Base-by-base conservation (phyloP, 2,329 filamentous ascomycete species). In the Colletotrichum horii region DNA sequence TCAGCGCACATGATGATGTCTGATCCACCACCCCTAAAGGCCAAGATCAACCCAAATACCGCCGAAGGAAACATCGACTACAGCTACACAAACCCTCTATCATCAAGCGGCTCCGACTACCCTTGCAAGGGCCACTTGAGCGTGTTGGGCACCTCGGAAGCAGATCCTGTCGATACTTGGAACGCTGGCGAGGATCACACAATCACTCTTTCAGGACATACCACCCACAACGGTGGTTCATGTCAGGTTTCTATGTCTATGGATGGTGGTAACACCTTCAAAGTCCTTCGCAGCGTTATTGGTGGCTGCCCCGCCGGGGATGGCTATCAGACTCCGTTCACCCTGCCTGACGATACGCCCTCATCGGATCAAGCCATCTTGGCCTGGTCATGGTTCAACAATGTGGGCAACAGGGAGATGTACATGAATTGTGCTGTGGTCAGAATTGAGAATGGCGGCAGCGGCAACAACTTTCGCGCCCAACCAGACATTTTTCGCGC, bases 401-500 rank as follows among this genome's bases (percentile, higher is more conserved):
- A 88, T 75, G 78, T 91, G 30, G 92, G 92, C 2, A 93, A 93
- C 79, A 87, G 92, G 22, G 92, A 94, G 80, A 92, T 93, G 88
- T 94, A 94, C 85, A 93, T 93, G 90, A 92, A 93, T 82, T 94
- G 92, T 78, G 92, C 91, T 0, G 87, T 88, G 8, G 87, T 93
- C 30, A 87, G 87, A n/a, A 89, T 93, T 61, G 68, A 76, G 2
- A 78, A 79, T 4, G 78, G 78, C 22, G 55, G 24, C 2, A 61
- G 60, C 22, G 76, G 76, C 7, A 62, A 70, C 4, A 24, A n/a
- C 15, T 69, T 64, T 30, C 3, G 38, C 2, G 79, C 83, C 19
- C 89, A 93, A 1, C 94, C 94, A 0, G 85, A 91, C 32, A 91
- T 96, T 84, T 94, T 95, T 78, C 85, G 92, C 14, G 94, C 92